phyloP scores from a whole-genome alignment of 129 eudicot species.

The Scalesia atractyloides region DNA sequence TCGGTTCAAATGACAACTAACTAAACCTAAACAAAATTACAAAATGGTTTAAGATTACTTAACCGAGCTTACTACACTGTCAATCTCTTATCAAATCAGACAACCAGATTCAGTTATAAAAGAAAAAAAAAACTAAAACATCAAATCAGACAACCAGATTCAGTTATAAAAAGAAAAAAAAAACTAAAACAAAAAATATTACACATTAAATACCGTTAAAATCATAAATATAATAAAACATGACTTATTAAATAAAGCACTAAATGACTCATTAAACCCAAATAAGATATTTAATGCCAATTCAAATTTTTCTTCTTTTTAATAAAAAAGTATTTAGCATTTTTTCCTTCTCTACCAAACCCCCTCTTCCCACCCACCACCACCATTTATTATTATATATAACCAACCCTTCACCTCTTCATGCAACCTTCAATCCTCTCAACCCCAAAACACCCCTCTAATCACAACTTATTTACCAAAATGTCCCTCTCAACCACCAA shows the following conservation, averaged over 20 bases:
- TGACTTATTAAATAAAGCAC: not conserved
- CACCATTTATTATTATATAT: not conserved
- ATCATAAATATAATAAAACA: not conserved
- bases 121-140: no score
- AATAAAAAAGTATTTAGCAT: not conserved
- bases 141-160: no score
- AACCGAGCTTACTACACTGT: no score
- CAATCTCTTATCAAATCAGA: no score
- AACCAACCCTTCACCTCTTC: not conserved
- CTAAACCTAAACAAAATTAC: no score
- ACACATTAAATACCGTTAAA: not conserved
- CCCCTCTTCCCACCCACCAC: constrained; percentile 7
- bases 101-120: no score
- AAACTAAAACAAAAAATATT: no score
- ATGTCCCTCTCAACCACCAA: constrained; percentile 38
- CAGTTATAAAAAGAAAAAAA: no score
- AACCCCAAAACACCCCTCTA: constrained; percentile 3
- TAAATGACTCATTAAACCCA: not conserved
- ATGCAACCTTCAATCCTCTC: not conserved
- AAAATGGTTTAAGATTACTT: no score
- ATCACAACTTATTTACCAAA: constrained; percentile 9
- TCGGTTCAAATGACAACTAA: no score
- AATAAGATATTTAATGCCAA: not conserved
- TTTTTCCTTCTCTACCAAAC: constrained; percentile 28
- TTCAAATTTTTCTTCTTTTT: no score